These are phyloP conservation scores for Penicillium canariense DNA, from an alignment of 495 filamentous ascomycete genomes.

Conservation along the genomic window DNA sequence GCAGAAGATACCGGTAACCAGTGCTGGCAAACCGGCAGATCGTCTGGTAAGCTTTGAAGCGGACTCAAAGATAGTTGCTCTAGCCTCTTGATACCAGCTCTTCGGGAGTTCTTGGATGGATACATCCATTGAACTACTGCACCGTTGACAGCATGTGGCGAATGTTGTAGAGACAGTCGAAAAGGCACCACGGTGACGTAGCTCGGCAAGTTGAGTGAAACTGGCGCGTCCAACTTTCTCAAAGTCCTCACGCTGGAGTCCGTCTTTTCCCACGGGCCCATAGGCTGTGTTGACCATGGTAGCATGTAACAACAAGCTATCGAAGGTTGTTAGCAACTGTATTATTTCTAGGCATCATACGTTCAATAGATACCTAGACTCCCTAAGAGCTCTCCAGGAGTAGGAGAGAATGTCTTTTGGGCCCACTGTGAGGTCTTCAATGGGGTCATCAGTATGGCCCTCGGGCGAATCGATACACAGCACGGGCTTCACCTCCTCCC, in stretches of 20 bases:
- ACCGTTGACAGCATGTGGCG: conserved; percentile 65
- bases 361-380: conserved; percentile 64
- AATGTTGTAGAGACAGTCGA: conserved; percentile 90
- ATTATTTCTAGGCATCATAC: background rate
- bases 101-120: conserved; percentile 40
- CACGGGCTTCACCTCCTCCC: conserved; percentile 68
- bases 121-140: conserved; percentile 49
- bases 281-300: conserved; percentile 39
- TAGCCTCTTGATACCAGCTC: conserved; percentile 65
- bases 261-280: conserved; percentile 30
- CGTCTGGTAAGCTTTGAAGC: conserved; percentile 78
- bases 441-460: conserved; percentile 72
- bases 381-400: conserved; percentile 87
- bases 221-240: conserved; percentile 62
- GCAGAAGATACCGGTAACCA: conserved; percentile 72
- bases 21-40: conserved; percentile 85
- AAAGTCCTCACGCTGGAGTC: conserved; percentile 39
- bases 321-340: conserved; percentile 33
- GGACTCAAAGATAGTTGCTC: conserved; percentile 63
- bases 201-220: conserved; percentile 75
- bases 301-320: conserved; percentile 53
- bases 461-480: conserved; percentile 92
- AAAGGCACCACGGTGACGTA: conserved; percentile 91
- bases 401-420: conserved; percentile 91
- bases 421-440: conserved; percentile 62